phyloP scores from a whole-genome alignment of 768 basidiomycete genomes.

The Glaciozyma martinii region DNA sequence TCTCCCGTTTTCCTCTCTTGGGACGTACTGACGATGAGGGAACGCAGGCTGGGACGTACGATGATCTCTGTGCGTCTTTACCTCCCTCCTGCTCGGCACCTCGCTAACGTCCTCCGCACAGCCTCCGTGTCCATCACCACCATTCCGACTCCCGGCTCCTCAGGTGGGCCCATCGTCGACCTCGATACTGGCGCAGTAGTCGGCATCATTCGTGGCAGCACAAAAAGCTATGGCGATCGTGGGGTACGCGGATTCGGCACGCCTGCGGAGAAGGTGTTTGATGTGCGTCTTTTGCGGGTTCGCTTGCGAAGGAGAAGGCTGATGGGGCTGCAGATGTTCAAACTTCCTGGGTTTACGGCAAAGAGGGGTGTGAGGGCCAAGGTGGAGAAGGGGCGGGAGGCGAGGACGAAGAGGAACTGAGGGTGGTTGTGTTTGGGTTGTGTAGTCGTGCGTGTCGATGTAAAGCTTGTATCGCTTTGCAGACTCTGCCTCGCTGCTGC shows the following conservation, averaged over 20 bases:
- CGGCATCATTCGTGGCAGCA: slow-evolving; percentile 48
- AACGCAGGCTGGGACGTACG: slow-evolving; percentile 58
- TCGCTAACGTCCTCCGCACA: no score
- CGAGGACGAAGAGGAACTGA: no score
- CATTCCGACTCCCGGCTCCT: slow-evolving; percentile 56
- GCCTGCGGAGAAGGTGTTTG: slow-evolving; percentile 23
- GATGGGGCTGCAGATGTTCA: background rate
- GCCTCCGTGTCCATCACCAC: slow-evolving; percentile 48
- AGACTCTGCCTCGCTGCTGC: no score
- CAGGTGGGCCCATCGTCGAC: slow-evolving; percentile 61
- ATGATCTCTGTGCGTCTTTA: slow-evolving; percentile 46
- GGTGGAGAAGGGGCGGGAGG: no score
- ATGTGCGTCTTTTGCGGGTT: slow-evolving; percentile 30
- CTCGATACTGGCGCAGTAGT: slow-evolving; percentile 55
- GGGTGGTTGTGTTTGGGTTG: no score
- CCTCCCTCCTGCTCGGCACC: no score
- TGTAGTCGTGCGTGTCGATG: no score
- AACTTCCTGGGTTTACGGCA: background rate
- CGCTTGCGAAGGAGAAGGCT: background rate
- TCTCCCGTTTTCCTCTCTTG: no score
- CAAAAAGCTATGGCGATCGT: slow-evolving; percentile 17
- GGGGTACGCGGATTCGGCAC: slow-evolving; percentile 18
- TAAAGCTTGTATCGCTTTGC: no score
- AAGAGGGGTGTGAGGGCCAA: background rate
- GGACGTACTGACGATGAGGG: background rate